Percentiles rank a stretch among this genome's conserved stretches.
These are phyloP conservation scores for Globisporangium nodosum DNA, from an alignment of 352 stramenopile species.

Conservation along the genomic window DNA sequence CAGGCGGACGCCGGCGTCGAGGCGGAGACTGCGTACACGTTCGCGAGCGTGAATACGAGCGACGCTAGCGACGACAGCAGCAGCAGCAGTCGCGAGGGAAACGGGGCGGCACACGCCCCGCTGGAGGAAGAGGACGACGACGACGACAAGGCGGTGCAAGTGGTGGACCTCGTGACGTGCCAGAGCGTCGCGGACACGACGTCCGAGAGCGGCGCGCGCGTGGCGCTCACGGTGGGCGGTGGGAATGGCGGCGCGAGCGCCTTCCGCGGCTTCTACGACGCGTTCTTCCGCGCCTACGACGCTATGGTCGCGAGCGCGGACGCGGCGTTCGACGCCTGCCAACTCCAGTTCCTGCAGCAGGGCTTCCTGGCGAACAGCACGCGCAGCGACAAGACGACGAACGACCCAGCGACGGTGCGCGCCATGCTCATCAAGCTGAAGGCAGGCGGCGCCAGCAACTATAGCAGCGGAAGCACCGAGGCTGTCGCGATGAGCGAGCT, in stretches of 20 bases:
- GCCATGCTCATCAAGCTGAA: conserved; percentile 58
- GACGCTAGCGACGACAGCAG: conserved; percentile 7
- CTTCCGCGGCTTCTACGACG: conserved; percentile 49
- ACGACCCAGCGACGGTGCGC: conserved; percentile 20
- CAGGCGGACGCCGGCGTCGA: conserved; percentile 6
- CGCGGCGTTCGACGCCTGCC: conserved; percentile 51
- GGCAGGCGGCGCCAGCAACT: conserved; percentile 6
- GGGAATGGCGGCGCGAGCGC: conserved; percentile 19
- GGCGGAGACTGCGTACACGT: neutral
- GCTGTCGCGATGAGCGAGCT: conserved; percentile 18
- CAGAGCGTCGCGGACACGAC: conserved; percentile 7
- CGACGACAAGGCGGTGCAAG: conserved; percentile 41
- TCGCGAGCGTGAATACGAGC: neutral
- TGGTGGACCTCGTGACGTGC: conserved; percentile 48
- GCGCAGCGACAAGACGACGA: conserved; percentile 8
- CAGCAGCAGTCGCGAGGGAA: conserved; percentile 10
- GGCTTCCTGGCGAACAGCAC: conserved; percentile 41
- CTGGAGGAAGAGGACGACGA: conserved; percentile 11
- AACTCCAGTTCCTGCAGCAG: conserved; percentile 63
- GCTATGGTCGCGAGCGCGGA: conserved; percentile 48
- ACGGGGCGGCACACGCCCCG: conserved; percentile 24
- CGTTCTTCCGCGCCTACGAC: conserved; percentile 57
- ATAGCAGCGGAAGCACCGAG: neutral
- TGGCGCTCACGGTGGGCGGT: conserved; percentile 47
- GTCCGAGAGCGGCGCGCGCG: conserved; percentile 20